Conservation (phyloP, 176 grass and related monocot genomes). For the Alloteropsis semialata region DNA sequence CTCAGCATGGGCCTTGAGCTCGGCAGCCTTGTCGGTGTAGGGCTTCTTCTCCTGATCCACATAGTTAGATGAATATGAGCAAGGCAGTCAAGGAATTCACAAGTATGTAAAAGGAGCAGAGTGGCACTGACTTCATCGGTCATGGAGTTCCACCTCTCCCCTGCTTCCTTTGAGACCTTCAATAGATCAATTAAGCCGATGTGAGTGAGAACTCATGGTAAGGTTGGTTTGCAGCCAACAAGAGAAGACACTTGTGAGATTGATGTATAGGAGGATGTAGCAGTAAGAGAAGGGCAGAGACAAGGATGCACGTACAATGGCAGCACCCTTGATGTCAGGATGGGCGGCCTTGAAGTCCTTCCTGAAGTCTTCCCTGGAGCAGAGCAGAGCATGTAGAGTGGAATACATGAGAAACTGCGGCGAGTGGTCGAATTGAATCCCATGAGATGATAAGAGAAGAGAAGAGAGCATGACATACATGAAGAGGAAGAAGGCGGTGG, state of each 20-base stretch:
- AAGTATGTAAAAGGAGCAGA: too few relatives aligned
- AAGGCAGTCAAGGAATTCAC: too few relatives aligned
- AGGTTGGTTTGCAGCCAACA: not conserved
- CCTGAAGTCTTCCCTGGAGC: conserved; percentile 78
- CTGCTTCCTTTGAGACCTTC: conserved; percentile 75
- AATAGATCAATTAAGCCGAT: not conserved
- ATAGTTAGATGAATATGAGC: too few relatives aligned
- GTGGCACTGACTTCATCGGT: conserved; percentile 56
- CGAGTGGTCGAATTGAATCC: not conserved
- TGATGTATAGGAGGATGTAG: too few relatives aligned
- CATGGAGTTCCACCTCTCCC: conserved; percentile 81
- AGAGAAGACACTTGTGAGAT: not conserved
- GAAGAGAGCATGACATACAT: conserved; percentile 28
- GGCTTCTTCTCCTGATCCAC: conserved; percentile 70
- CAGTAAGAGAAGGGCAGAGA: not conserved
- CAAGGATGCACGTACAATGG: conserved; percentile 8
- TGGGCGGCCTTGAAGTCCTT: conserved; percentile 71
- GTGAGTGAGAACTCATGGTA: not conserved
- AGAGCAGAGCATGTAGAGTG: too few relatives aligned
- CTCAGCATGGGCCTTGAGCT: conserved; percentile 54
- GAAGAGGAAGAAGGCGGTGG: conserved; percentile 88
- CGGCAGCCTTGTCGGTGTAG: conserved; percentile 58
- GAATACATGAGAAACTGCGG: not conserved
- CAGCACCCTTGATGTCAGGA: conserved; percentile 54
- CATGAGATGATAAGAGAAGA: not conserved